Evolutionary conservation across 2,329 filamentous ascomycete genomes (phyloP), one percentile per base, ranked within the genome.

Genomic region (Pseudocercospora musae): DNA sequence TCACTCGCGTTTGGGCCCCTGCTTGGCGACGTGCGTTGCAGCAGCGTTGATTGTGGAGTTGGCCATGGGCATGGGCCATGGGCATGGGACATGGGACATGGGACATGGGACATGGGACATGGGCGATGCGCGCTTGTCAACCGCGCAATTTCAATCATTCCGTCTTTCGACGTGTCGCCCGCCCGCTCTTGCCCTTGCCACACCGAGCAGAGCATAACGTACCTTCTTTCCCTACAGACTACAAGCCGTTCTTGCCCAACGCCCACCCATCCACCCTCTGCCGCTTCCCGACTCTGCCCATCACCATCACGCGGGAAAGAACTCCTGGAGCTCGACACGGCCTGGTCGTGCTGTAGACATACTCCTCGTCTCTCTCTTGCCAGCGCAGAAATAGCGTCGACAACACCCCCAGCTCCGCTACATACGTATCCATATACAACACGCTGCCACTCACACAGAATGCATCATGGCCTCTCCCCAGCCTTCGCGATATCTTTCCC

Each of bases 401-500:
- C 40, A 21, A 44, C 11, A 18, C n/a, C 15, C 7, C 40, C 40
- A 21, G 20, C 20, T 44, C 40, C 20, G 40, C 15, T 8, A 18
- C 18, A 21, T 44, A 18, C 20, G 20, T 21, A 21, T 9, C 6
- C 7, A n/a, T 4, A 50, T 4, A 27, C 4, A 21, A 9, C 3
- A 21, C n/a, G n/a, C 42, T 3, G 4, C 8, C 2, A 46, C 42
- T 20, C 23, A 23, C 13, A n/a, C 58, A 65, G 13, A 54, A 68
- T 68, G 64, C 62, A 66, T 33, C 58, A 69, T 69, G 67, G 62
- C 58, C 15, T 57, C 46, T 48, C 33, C 66, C 21, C 49, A 37
- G 44, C 65, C 67, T 21, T 68, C 67, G 54, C 67, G 67, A 40
- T 68, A 67, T 54, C 58, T 49, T 55, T 69, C 67, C 46, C 63